These are phyloP conservation scores for Daldinia grandis DNA, from an alignment of 495 filamentous ascomycete species.

Conservation along the genomic window DNA sequence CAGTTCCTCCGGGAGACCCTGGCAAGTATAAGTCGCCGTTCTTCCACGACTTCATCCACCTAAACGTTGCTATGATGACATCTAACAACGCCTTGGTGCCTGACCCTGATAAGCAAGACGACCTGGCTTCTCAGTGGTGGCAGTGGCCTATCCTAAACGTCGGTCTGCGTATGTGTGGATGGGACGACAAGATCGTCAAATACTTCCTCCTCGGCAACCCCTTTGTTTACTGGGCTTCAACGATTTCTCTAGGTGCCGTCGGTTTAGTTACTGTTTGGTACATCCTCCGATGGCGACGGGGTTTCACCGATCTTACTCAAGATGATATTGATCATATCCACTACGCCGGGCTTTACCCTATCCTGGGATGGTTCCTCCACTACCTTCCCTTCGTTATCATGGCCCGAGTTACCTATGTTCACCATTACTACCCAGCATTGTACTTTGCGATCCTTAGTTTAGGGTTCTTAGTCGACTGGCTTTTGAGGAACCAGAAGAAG, in stretches of 20 bases:
- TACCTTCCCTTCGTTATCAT: constrained; percentile 96
- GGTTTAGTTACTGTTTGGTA: constrained; percentile 81
- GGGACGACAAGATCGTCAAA: constrained; percentile 94
- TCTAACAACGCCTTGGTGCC: constrained; percentile 98
- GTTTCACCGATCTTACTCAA: constrained; percentile 82
- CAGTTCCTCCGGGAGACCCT: constrained; percentile 90
- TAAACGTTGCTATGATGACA: constrained; percentile 99
- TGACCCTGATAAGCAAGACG: constrained; percentile 98
- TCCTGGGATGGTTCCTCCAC: constrained; percentile 94
- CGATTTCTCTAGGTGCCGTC: constrained; percentile 76
- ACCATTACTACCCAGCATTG: constrained; percentile 98
- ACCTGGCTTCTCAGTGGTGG: constrained; percentile 96
- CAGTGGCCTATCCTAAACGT: constrained; percentile 98
- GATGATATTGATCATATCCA: constrained; percentile 90
- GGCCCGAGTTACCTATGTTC: constrained; percentile 98
- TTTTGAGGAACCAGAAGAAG: constrained; percentile 68
- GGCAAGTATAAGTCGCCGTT: constrained; percentile 97
- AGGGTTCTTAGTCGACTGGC: constrained; percentile 90
- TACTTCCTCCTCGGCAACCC: constrained; percentile 99
- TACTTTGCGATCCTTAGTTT: constrained; percentile 94
- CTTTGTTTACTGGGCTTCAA: constrained; percentile 94
- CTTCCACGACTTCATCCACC: constrained; percentile 92
- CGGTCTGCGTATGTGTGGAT: constrained; percentile 96
- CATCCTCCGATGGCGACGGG: constrained; percentile 93
- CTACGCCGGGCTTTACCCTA: constrained; percentile 89